Base-by-base conservation (phyloP, 2,329 filamentous ascomycete species). In the Lachnum nothofagi region DNA sequence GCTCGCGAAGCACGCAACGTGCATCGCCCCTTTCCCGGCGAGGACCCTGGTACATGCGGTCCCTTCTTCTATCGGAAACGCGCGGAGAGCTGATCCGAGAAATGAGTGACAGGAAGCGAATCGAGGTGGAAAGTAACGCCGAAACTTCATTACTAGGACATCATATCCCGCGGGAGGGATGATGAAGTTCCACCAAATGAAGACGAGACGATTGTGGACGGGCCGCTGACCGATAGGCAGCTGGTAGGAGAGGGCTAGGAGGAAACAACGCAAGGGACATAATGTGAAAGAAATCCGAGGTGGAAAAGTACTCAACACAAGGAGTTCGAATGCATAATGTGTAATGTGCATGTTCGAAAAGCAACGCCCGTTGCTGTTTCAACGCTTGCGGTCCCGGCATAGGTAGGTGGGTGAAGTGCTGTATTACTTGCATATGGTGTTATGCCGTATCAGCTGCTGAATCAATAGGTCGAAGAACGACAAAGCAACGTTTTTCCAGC, bases 1-100 rank as follows among this genome's bases (percentile, higher is more conserved):
- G 33, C 41, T 34, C 29, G 19, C 48, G 51, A 51, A 54, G 51
- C 54, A 52, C 46, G 48, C 51, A 54, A 56, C 48, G 43, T 52
- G 48, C 34, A 20, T 46, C 33, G 45, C 35, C 25, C 25, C 25
- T 12, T 12, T 29, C 25, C 6, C 7, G 25, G 25, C 25, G 25
- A 37, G 9, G 20, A 14, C n/a, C n/a, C n/a, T n/a, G n/a, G n/a
- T n/a, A n/a, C n/a, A n/a, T 27, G 12, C 25, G 12, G 25, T 27
- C 6, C 25, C 6, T 6, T 6, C 25, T 27, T 27, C 25, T 27
- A 12, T 6, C 25, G 25, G 12, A 27, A 27, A 27, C 25, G 12
- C 12, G 12, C 25, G 25, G 25, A 27, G 25, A 27, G 25, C 6
- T 27, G 12, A 27, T 27, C 25, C 25, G 25, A 6, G 25, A 27